Percentiles rank a stretch among this genome's conserved stretches.
These are phyloP conservation scores for Thelonectria rubi DNA, from an alignment of 2,329 filamentous ascomycete genomes.

Conservation along the genomic window DNA sequence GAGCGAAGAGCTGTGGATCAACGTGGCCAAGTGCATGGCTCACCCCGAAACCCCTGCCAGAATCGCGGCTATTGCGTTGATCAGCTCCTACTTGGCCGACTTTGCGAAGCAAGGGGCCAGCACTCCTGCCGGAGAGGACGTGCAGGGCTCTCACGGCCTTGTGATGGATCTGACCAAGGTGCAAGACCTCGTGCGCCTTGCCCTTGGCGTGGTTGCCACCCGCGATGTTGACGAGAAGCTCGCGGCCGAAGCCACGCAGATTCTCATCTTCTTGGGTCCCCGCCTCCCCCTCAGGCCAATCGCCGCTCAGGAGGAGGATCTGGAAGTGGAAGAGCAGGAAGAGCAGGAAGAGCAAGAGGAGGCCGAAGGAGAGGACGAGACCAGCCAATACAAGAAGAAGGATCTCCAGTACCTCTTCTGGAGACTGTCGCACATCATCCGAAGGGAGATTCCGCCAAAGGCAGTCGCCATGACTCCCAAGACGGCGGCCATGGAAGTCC, in stretches of 20 bases:
- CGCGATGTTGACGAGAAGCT: conserved; percentile 75
- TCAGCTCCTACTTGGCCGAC: conserved; percentile 82
- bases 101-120: conserved; percentile 70
- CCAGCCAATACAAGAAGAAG: conserved; percentile 50
- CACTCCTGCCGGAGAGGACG: conserved; percentile 61
- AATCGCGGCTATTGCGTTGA: conserved; percentile 76
- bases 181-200: conserved; percentile 62
- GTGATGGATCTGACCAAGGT: conserved; percentile 72
- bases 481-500: conserved; percentile 76
- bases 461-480: conserved; percentile 75
- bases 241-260: conserved; percentile 80
- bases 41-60: conserved; percentile 80
- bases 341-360: conserved; percentile 48
- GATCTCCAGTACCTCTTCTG: conserved; percentile 78
- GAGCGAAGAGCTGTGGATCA: conserved; percentile 74
- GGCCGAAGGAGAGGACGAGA: conserved; percentile 54
- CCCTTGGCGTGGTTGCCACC: conserved; percentile 65
- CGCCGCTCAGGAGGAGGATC: conserved; percentile 55
- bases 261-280: conserved; percentile 82
- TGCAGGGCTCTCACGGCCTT: conserved; percentile 77
- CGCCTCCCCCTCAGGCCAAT: conserved; percentile 53
- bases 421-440: conserved; percentile 80
- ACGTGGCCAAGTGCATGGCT: conserved; percentile 73
- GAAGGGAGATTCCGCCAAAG: conserved; percentile 75
- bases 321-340: conserved; percentile 48